These are phyloP conservation scores for Thelonectria olida DNA, from an alignment of 2,329 filamentous ascomycete genomes.

Conservation along the genomic window DNA sequence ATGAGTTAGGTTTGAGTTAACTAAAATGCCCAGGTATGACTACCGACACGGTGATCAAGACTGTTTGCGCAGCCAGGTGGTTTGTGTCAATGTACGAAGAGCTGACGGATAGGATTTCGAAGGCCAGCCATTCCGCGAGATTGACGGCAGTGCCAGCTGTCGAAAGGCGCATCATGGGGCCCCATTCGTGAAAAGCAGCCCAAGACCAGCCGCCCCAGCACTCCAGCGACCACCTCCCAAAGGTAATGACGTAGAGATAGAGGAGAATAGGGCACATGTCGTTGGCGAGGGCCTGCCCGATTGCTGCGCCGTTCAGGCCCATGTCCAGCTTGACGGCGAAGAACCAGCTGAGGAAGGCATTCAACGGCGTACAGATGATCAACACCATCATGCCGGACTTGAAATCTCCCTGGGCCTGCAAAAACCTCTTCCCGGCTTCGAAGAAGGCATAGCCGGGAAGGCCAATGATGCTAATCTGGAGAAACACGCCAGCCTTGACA, in stretches of 20 bases:
- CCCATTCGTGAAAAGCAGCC: slow-evolving; percentile 50
- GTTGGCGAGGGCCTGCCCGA: slow-evolving; percentile 59
- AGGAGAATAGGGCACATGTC: slow-evolving; percentile 58
- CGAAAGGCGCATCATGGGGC: slow-evolving; percentile 49
- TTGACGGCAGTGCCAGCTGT: slow-evolving; percentile 51
- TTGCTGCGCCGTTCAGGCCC: slow-evolving; percentile 60
- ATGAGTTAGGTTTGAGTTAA: no score
- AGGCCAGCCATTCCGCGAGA: slow-evolving; percentile 53
- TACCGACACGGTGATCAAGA: slow-evolving; percentile 51
- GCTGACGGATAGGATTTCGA: slow-evolving; percentile 55
- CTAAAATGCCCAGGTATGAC: no score
- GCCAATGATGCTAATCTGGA: slow-evolving; percentile 58
- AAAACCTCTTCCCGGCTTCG: slow-evolving; percentile 62
- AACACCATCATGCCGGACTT: slow-evolving; percentile 57
- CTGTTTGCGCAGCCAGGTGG: slow-evolving; percentile 53
- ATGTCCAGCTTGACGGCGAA: slow-evolving; percentile 54
- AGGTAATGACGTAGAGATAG: slow-evolving; percentile 53
- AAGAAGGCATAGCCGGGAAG: slow-evolving; percentile 63
- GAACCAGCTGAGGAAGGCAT: slow-evolving; percentile 58
- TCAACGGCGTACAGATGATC: slow-evolving; percentile 57
- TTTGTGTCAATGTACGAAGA: slow-evolving; percentile 54
- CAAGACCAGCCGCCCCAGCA: slow-evolving; percentile 52
- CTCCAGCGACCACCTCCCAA: slow-evolving; percentile 45
- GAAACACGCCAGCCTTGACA: slow-evolving; percentile 58
- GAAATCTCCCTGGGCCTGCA: slow-evolving; percentile 64